Conservation (phyloP, 2,329 filamentous ascomycete species). For the Clarireedia paspali region DNA sequence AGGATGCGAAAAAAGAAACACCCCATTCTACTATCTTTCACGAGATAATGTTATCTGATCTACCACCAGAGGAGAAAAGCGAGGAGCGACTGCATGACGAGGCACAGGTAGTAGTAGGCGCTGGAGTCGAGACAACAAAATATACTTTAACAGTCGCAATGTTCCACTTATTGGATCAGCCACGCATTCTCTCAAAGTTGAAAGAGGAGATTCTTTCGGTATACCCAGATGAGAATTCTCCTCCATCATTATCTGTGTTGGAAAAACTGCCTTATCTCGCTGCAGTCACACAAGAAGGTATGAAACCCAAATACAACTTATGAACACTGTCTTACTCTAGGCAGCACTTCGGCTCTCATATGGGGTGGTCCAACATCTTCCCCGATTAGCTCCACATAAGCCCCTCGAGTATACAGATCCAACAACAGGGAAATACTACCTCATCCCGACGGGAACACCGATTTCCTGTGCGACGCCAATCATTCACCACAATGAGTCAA, state of each 20-base stretch:
- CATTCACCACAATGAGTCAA: constrained; percentile 33
- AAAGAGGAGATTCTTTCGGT: constrained; percentile 29
- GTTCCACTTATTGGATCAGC: constrained; percentile 33
- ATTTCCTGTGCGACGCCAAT: constrained; percentile 34
- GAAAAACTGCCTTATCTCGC: constrained; percentile 28
- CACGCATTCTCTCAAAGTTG: constrained; percentile 26
- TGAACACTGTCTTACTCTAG: not conserved
- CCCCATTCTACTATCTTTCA: constrained; percentile 16
- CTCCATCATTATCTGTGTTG: constrained; percentile 15
- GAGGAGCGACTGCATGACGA: constrained; percentile 29
- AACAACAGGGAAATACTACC: constrained; percentile 9
- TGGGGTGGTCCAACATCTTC: constrained; percentile 26
- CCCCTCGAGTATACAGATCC: constrained; percentile 12
- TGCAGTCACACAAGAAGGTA: constrained; percentile 30
- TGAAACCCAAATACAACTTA: not conserved
- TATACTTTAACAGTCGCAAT: constrained; percentile 29
- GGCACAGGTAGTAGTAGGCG: constrained; percentile 25
- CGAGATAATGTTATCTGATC: constrained; percentile 15
- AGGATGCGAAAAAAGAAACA: constrained; percentile 11
- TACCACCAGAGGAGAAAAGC: constrained; percentile 31
- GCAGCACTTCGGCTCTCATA: constrained; percentile 25
- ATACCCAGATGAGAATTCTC: constrained; percentile 3
- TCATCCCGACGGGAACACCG: constrained; percentile 29
- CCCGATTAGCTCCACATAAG: constrained; percentile 21
- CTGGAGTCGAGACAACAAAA: constrained; percentile 33